Evolutionary conservation across 768 basidiomycete species (phyloP), one percentile per base, ranked within the genome.

Genomic region (Psilocybe cyanescens): DNA sequence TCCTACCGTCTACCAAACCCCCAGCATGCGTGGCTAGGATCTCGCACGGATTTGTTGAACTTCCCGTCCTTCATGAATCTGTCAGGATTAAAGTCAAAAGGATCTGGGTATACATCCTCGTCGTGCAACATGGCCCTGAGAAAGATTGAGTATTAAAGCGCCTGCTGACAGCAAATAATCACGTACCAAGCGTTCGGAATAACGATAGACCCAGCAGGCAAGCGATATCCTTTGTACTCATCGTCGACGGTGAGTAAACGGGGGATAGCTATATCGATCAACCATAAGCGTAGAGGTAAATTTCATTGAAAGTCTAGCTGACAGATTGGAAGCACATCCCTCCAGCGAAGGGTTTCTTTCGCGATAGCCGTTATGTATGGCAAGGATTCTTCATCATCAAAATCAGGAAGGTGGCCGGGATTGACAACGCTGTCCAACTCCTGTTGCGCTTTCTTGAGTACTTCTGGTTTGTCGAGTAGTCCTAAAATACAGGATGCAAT

Each of bases 101-200:
- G 78, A 48, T 81, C 76, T 1, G 75, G 75, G 60, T 77, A 82
- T 29, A 68, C 70, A 1, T 59, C 57, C 55, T 76, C 75, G 41
- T 83, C 71, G 58, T 75, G 77, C 8, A 76, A 68, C 55, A 82
- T 75, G 2, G 76, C 76, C 81, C 81, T 81, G 47, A n/a, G 8
- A 45, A 30, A 17, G n/a, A 8, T 29, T 35, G 33, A 56, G 46
- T 6, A 35, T 6, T 19, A 28, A 31, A 24, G 55, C 2, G 31
- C 3, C 3, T 24, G 6, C 35, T 14, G 19, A 19, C 19, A 19
- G 19, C 19, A 19, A 19, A 37, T 19, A 30, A 44, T 7, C 1
- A 57, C 19, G 49, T 35, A 75, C 78, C 75, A 75, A 19, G 70
- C 68, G 57, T 79, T 76, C 5, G 68, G 53, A n/a, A 77, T 63